These are phyloP conservation scores for Schizothecium vesticola DNA, from an alignment of 495 filamentous ascomycete genomes.

Conservation along the genomic window DNA sequence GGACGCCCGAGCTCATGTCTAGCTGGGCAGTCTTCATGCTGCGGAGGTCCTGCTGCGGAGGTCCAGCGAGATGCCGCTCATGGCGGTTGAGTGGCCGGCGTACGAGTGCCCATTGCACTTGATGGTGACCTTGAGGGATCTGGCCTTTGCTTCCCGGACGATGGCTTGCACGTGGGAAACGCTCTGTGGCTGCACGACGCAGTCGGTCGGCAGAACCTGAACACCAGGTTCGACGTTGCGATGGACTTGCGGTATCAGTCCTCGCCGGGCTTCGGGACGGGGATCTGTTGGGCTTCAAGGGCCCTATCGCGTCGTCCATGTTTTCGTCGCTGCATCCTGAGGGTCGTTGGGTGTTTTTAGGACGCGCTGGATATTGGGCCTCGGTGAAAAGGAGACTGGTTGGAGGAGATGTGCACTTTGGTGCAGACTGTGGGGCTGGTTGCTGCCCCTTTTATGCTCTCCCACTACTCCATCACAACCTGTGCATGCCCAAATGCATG, in stretches of 20 bases:
- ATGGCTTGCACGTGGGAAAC: constrained; percentile 3
- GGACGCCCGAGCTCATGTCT: constrained; percentile 10
- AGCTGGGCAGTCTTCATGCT: constrained; percentile 14
- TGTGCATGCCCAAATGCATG: too few relatives aligned
- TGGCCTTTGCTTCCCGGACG: constrained; percentile 9
- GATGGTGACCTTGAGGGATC: constrained; percentile 16
- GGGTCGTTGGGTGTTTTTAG: too few relatives aligned
- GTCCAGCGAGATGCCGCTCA: constrained; percentile 20
- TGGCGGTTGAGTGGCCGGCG: constrained; percentile 21
- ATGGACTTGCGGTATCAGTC: background rate
- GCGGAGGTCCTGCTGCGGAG: constrained; percentile 9
- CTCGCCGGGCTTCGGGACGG: background rate
- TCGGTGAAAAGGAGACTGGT: too few relatives aligned
- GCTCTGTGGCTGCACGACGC: constrained; percentile 22
- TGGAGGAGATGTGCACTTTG: too few relatives aligned
- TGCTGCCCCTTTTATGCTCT: too few relatives aligned
- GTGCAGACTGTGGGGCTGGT: too few relatives aligned
- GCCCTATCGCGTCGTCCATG: constrained; percentile 10
- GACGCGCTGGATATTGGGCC: too few relatives aligned
- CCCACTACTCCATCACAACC: too few relatives aligned
- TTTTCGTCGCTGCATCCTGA: background rate
- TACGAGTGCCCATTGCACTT: constrained; percentile 23
- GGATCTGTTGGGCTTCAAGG: background rate
- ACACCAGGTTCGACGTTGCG: constrained; percentile 23
- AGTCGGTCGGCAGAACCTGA: constrained; percentile 17